A percentile compares a stretch with the other conserved stretches of the same genome.
These are phyloP conservation scores for Martensiomyces pterosporus DNA, from an alignment of 192 early-diverging fungal species.

Conservation along the genomic window DNA sequence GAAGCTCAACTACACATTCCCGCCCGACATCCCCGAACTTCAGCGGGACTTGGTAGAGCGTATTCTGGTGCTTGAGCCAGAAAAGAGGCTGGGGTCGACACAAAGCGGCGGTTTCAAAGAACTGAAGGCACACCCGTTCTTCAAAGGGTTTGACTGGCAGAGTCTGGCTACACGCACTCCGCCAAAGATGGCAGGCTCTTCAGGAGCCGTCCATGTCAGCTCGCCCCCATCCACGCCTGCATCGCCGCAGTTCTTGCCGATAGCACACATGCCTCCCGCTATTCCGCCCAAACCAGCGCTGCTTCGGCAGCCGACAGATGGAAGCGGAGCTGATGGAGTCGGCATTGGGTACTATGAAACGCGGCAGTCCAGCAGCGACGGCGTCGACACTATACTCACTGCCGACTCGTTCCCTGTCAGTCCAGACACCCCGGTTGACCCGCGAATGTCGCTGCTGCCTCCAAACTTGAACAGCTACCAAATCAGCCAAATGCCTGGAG, in stretches of 20 bases:
- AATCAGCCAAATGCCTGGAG: slow-evolving; percentile 1
- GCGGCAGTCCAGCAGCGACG: slow-evolving; percentile 39
- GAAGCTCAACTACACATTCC: slow-evolving; percentile 82
- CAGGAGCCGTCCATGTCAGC: no score
- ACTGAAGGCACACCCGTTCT: slow-evolving; percentile 77
- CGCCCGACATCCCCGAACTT: slow-evolving; percentile 62
- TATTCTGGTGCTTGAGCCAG: slow-evolving; percentile 66
- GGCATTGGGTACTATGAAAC: slow-evolving; percentile 1
- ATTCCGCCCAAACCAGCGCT: slow-evolving; percentile 43
- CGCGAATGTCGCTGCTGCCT: slow-evolving; percentile 11
- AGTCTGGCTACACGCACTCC: slow-evolving; percentile 33
- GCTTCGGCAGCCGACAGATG: slow-evolving; percentile 19
- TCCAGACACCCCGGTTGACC: slow-evolving; percentile 30
- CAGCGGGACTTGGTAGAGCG: slow-evolving; percentile 75
- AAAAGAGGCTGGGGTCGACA: slow-evolving; percentile 58
- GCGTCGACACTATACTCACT: slow-evolving; percentile 34
- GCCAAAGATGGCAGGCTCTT: slow-evolving; percentile 30
- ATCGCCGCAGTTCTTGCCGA: no score
- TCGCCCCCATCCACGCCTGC: no score
- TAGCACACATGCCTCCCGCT: slow-evolving; percentile 19
- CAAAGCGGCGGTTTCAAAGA: slow-evolving; percentile 52
- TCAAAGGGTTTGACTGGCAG: slow-evolving; percentile 74
- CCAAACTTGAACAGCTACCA: slow-evolving; percentile 25
- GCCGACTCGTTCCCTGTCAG: slow-evolving; percentile 35
- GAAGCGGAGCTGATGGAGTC: neutral